Evolutionary conservation across 1,284 basidiomycete species (phyloP), one percentile per base, ranked within the genome.

Genomic region (Singerocomus inundabilis): DNA sequence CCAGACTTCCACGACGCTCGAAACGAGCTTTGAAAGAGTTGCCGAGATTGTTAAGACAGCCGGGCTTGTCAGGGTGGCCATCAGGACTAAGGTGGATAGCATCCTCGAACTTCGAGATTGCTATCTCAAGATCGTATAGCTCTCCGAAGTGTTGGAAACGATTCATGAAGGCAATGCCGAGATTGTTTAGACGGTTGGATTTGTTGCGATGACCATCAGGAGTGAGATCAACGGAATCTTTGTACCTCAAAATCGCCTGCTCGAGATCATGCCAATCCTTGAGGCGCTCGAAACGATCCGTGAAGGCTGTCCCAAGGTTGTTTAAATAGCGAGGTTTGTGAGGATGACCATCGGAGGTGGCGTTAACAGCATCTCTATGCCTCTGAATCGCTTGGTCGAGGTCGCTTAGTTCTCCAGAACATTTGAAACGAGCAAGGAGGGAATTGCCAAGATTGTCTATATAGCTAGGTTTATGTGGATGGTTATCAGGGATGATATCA

Each of bases 361-460:
- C n/a, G n/a, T n/a, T n/a, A n/a, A n/a, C n/a, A n/a, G n/a, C n/a
- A n/a, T n/a, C n/a, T n/a, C n/a, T n/a, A n/a, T n/a, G n/a, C n/a
- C n/a, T n/a, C n/a, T n/a, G n/a, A n/a, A n/a, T n/a, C n/a, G 43
- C 52, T 26, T 43, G 31, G 7, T 52, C 48, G 4, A 55, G 44
- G 36, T 56, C 54, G 16, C 7, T 12, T 0, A 6, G 29, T 13
- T 45, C 21, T 4, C 45, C 35, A 1, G 40, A 30, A 18, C 18
- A 18, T 8, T 35, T 2, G 15, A 40, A 40, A 21, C 49, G 48
- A 41, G 26, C 28, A 15, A 4, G 8, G 9, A 10, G 2, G 16
- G 16, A 16, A 15, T 9, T n/a, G n/a, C 41, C 50, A 9, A 52
- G 51, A 1, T 8, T 15, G n/a, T 13, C 13, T 5, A 53, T 15